Evolutionary conservation across 768 basidiomycete genomes (phyloP).

Genomic region (Piloderma croceum): DNA sequence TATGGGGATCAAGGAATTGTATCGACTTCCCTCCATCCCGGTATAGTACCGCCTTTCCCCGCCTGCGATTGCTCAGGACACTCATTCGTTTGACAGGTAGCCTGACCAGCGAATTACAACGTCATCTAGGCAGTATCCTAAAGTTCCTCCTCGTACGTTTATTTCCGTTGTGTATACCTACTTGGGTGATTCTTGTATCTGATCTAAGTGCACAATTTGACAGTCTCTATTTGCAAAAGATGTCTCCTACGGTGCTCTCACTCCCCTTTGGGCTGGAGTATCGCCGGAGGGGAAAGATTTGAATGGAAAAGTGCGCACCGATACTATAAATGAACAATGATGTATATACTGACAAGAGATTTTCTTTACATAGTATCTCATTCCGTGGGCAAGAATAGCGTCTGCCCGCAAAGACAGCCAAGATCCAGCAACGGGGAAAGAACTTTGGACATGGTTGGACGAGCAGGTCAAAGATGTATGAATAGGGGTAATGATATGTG

Average conservation of each 20-base stretch:
- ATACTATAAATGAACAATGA: background rate
- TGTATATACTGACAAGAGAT: background rate
- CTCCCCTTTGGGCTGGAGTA: background rate
- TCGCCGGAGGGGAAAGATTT: background rate
- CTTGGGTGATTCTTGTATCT: background rate
- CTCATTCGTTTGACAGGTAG: background rate
- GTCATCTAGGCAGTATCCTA: background rate
- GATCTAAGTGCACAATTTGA: background rate
- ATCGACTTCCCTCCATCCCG: slow-evolving; percentile 20
- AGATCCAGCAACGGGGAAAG: background rate
- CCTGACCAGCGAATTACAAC: background rate
- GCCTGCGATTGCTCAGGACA: background rate
- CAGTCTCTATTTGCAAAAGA: background rate
- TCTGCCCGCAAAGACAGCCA: background rate
- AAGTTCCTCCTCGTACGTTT: background rate
- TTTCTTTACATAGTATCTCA: background rate
- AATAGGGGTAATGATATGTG: too few species aligned
- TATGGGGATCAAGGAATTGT: slow-evolving; percentile 20
- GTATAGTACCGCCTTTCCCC: slow-evolving; percentile 4
- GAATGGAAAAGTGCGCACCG: background rate
- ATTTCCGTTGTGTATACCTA: background rate
- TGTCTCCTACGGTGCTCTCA: background rate
- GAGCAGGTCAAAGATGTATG: background rate
- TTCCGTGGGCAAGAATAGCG: background rate
- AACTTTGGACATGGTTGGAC: background rate